These are phyloP conservation scores for Astraeus odoratus DNA, from an alignment of 768 basidiomycete species.

Conservation along the genomic window DNA sequence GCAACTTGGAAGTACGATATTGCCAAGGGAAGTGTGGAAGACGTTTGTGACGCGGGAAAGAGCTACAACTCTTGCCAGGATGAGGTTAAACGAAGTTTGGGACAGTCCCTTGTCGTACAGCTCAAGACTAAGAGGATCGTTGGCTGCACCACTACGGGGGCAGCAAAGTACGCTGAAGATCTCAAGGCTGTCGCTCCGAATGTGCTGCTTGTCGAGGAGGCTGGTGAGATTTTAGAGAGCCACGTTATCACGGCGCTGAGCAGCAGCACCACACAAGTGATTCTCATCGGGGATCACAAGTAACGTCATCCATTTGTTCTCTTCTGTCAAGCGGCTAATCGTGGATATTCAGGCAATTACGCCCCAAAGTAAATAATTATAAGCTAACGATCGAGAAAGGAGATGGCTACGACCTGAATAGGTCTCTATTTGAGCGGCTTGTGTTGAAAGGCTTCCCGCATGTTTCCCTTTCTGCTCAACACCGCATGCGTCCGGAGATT, in stretches of 20 bases:
- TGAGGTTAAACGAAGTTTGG: slow-evolving; percentile 29
- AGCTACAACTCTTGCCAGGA: slow-evolving; percentile 37
- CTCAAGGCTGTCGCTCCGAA: slow-evolving; percentile 42
- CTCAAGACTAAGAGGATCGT: slow-evolving; percentile 48
- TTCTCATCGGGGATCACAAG: slow-evolving; percentile 73
- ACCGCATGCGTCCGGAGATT: slow-evolving; percentile 73
- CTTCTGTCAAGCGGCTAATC: background rate
- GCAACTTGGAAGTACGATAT: slow-evolving; percentile 32
- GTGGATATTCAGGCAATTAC: slow-evolving; percentile 50
- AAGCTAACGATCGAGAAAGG: slow-evolving; percentile 59
- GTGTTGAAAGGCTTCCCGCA: slow-evolving; percentile 60
- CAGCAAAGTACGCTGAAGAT: slow-evolving; percentile 48
- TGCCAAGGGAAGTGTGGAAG: slow-evolving; percentile 26
- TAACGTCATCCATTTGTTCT: slow-evolving; percentile 24
- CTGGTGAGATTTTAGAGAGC: slow-evolving; percentile 66
- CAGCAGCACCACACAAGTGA: slow-evolving; percentile 39
- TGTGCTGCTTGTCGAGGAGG: slow-evolving; percentile 63
- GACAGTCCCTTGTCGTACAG: slow-evolving; percentile 26
- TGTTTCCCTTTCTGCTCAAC: slow-evolving; percentile 46
- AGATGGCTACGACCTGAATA: slow-evolving; percentile 60
- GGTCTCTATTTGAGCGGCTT: slow-evolving; percentile 63
- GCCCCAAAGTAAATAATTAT: slow-evolving; percentile 67
- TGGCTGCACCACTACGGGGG: slow-evolving; percentile 64
- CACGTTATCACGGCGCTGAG: slow-evolving; percentile 57
- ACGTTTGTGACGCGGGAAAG: slow-evolving; percentile 26